phyloP scores from a whole-genome alignment of 2,329 filamentous ascomycete species.

The Remersonia thermophila region DNA sequence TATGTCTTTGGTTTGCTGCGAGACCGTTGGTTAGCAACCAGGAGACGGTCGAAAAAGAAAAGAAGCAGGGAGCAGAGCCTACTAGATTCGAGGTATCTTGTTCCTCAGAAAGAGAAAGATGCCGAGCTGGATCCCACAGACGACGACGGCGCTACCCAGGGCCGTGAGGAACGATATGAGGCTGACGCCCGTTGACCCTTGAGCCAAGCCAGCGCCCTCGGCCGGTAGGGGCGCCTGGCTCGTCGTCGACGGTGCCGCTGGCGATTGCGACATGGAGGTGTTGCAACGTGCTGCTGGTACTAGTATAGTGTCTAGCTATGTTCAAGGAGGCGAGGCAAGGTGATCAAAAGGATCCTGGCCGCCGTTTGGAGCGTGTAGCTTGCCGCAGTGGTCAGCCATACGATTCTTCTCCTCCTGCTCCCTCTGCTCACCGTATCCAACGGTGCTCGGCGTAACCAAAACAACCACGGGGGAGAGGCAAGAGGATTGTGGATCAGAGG shows the following conservation, averaged over 20 bases:
- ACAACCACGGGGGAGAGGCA: no score
- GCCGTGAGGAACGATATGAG: conserved; percentile 52
- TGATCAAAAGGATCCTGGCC: no score
- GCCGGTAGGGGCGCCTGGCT: background rate
- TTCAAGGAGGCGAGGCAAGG: no score
- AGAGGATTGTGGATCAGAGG: no score
- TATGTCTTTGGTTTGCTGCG: conserved; percentile 70
- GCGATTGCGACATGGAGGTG: no score
- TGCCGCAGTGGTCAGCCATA: no score
- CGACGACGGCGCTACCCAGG: conserved; percentile 45
- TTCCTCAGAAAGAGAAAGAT: conserved; percentile 68
- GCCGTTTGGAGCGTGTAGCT: no score
- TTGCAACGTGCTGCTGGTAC: no score
- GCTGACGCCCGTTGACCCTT: conserved; percentile 29
- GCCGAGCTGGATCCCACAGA: conserved; percentile 52
- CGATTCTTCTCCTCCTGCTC: no score
- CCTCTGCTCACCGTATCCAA: no score
- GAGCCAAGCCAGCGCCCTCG: conserved; percentile 14
- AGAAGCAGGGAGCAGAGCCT: conserved; percentile 22
- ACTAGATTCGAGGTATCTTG: conserved; percentile 76
- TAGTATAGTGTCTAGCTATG: no score
- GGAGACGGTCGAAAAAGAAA: background rate
- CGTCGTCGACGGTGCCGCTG: conserved; percentile 3
- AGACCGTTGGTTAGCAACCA: conserved; percentile 6
- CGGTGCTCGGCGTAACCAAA: no score